Base-by-base conservation (phyloP, 2,329 filamentous ascomycete species). In the Penicillium griseofulvum region DNA sequence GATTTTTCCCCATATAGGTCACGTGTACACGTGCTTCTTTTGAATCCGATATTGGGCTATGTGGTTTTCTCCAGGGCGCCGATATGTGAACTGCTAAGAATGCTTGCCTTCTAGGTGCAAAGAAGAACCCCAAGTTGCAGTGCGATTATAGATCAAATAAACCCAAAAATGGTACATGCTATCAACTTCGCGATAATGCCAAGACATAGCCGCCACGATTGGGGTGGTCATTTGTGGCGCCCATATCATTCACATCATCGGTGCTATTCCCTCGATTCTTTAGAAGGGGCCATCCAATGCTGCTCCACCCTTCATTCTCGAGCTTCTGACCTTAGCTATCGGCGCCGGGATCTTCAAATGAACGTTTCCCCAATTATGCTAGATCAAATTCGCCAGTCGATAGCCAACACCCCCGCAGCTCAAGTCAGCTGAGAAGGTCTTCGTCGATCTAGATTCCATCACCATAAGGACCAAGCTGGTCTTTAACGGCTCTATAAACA, bases 401-500 rank as follows among this genome's bases (percentile, higher is more conserved):
- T n/a, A n/a, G n/a, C n/a, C n/a, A n/a, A n/a, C n/a, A n/a, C n/a
- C n/a, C n/a, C n/a, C n/a, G n/a, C n/a, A n/a, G n/a, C n/a, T 81
- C 8, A 70, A 74, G 51, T 72, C 10, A 17, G 78, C 77, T 2
- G 77, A 80, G 58, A 72, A 71, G 55, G 76, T 78, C 36, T 73
- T 81, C 31, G 74, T 80, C 16, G 78, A 80, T 47, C 78, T 77
- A 0, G 76, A 78, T 58, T 68, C 71, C 3, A 80, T 77, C 0
- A 67, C 76, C 2, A 71, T 69, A 28, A 65, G 72, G 3, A 66
- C 69, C 8, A 68, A 70, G 66, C 57, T 75, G 0, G 59, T 70
- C 17, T 75, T 75, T 55, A 75, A 75, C 41, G 62, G 63, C 0
- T 62, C 68, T 14, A 56, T 68, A 12, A 70, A 70, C 19, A 55